Conservation (phyloP, 2,329 filamentous ascomycete species). For the Gnomoniopsis smithogilvyi region DNA sequence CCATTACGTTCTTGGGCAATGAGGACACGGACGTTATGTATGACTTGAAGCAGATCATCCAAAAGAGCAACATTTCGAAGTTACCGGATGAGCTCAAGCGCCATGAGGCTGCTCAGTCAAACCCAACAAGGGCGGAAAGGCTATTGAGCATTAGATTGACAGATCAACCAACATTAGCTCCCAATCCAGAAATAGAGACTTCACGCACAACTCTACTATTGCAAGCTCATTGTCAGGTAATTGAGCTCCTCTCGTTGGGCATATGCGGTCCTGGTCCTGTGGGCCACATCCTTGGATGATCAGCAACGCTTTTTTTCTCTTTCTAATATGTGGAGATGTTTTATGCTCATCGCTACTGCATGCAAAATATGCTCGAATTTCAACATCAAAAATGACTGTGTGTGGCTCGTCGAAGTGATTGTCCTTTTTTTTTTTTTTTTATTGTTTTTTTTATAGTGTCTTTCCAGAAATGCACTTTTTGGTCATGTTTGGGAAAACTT, state of each 20-base stretch:
- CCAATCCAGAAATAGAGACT: background rate
- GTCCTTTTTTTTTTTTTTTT: too few species aligned
- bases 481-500: too few species aligned
- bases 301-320: too few species aligned
- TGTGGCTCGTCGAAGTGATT: too few species aligned
- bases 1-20: slow-evolving; percentile 89
- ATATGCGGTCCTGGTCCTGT: background rate
- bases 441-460: too few species aligned
- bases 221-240: background rate
- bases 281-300: too few species aligned
- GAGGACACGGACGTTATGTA: slow-evolving; percentile 91
- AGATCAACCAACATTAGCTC: background rate
- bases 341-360: too few species aligned
- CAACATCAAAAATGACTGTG: too few species aligned
- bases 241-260: background rate
- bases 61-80: slow-evolving; percentile 81
- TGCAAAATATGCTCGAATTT: too few species aligned
- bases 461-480: too few species aligned
- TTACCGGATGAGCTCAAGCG: slow-evolving; percentile 88
- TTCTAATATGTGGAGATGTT: too few species aligned
- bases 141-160: background rate
- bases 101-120: slow-evolving; percentile 88
- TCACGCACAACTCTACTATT: background rate
- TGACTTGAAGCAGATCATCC: slow-evolving; percentile 92
- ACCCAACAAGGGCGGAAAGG: slow-evolving; percentile 43